These are phyloP conservation scores for Nemania sp. DNA, from an alignment of 2,329 filamentous ascomycete genomes.

Conservation along the genomic window DNA sequence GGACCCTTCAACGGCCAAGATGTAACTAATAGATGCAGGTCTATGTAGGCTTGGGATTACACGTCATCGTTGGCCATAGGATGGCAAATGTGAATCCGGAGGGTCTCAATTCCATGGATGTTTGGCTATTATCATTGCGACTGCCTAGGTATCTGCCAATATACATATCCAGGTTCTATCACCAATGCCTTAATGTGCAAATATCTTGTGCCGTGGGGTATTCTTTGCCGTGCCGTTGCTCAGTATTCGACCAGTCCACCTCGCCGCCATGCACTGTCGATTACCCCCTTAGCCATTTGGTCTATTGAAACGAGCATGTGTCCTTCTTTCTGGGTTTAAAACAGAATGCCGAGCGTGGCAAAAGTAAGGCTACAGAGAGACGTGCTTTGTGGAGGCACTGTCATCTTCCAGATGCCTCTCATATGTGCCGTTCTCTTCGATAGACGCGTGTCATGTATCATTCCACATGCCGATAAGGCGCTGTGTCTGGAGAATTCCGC, in stretches of 20 bases:
- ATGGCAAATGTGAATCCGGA: not conserved
- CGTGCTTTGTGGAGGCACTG: constrained; percentile 28
- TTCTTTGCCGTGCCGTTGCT: constrained; percentile 7
- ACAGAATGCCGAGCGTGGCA: constrained; percentile 26
- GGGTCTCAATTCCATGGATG: not conserved
- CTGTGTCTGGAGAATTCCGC: constrained; percentile 29
- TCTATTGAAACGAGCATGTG: constrained; percentile 25
- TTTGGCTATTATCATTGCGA: no score
- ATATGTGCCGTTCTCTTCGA: constrained; percentile 19
- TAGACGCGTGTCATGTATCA: constrained; percentile 25
- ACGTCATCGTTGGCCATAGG: constrained; percentile 1
- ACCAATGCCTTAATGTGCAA: constrained; percentile 3
- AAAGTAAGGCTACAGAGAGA: constrained; percentile 3
- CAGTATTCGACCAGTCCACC: constrained; percentile 5
- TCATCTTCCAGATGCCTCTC: constrained; percentile 21
- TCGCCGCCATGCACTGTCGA: not conserved
- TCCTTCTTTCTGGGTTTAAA: constrained; percentile 17
- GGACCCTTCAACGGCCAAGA: not conserved
- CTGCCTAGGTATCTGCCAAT: no score
- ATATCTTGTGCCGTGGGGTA: constrained; percentile 4
- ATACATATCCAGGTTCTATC: constrained; percentile 4
- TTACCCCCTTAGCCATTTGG: constrained; percentile 22
- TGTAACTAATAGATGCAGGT: constrained; percentile 5
- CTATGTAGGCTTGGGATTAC: not conserved
- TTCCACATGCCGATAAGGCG: constrained; percentile 32